These are phyloP conservation scores for Neurospora tetrasperma DNA, from an alignment of 495 filamentous ascomycete species.

Conservation along the genomic window DNA sequence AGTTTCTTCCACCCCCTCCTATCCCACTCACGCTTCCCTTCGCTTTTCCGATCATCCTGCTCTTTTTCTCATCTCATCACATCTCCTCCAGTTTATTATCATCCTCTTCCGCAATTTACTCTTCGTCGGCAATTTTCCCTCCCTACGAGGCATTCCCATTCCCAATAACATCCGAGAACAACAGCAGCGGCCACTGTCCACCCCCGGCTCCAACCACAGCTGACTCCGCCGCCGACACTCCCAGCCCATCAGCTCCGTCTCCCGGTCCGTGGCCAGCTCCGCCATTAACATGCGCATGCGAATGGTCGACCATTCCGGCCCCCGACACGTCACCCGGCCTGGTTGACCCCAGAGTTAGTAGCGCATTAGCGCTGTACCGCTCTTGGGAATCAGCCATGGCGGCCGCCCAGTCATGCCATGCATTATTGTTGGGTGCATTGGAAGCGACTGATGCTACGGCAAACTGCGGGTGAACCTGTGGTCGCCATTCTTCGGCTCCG, in stretches of 20 bases:
- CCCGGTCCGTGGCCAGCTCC: neutral
- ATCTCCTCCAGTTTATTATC: neutral
- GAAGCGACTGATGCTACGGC: conserved; percentile 8
- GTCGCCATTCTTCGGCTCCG: conserved; percentile 16
- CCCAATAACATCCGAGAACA: conserved; percentile 17
- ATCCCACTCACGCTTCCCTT: neutral
- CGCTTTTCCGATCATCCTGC: neutral
- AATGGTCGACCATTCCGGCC: conserved; percentile 4
- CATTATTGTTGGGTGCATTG: conserved; percentile 18
- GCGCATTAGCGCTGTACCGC: conserved; percentile 31
- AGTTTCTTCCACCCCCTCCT: neutral
- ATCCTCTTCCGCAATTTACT: neutral
- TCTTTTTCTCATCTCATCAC: neutral
- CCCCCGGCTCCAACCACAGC: neutral
- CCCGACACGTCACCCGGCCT: conserved; percentile 11
- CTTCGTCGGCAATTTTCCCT: neutral
- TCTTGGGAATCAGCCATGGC: conserved; percentile 37
- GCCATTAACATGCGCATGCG: conserved; percentile 3
- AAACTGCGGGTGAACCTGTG: conserved; percentile 13
- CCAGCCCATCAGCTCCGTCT: conserved; percentile 7
- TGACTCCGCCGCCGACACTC: neutral
- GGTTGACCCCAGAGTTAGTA: conserved; percentile 29
- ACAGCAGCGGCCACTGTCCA: conserved; percentile 21
- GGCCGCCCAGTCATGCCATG: conserved; percentile 39
- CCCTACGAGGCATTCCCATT: conserved; percentile 3